These are phyloP conservation scores for Thymus mandschuricus DNA, from an alignment of 257 asterid species.

Conservation along the genomic window DNA sequence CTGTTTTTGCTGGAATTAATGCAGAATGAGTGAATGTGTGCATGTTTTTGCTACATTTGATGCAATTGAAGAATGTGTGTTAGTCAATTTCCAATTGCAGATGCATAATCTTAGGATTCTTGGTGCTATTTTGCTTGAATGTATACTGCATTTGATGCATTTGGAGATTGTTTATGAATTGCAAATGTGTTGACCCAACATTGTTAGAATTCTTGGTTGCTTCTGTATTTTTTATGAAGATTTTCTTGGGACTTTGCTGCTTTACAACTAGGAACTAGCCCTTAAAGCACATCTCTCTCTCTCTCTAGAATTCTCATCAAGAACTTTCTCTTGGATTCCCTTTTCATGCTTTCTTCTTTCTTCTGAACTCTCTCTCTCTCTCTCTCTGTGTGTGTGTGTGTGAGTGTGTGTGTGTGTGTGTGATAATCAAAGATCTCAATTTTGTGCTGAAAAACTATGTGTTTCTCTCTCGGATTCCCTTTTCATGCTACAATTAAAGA, in stretches of 20 bases:
- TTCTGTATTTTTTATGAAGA: neutral
- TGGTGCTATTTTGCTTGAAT: too few species aligned
- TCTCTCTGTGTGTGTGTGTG: neutral
- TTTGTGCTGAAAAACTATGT: neutral
- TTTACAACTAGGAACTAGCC: neutral
- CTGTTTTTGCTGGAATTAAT: slow-evolving; percentile 21
- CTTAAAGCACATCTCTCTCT: slow-evolving; percentile 17
- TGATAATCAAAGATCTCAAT: slow-evolving; percentile 5
- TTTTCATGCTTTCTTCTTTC: slow-evolving; percentile 3
- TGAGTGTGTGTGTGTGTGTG: neutral
- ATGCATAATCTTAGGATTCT: too few species aligned
- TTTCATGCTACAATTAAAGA: slow-evolving; percentile 8
- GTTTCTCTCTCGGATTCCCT: neutral
- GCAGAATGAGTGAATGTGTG: neutral
- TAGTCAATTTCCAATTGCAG: too few species aligned
- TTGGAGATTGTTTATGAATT: slow-evolving; percentile 3
- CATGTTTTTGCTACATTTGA: too few species aligned
- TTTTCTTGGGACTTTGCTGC: slow-evolving; percentile 16
- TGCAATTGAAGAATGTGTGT: too few species aligned
- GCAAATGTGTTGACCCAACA: neutral
- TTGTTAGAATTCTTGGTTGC: neutral
- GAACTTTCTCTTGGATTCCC: slow-evolving; percentile 17
- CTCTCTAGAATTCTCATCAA: slow-evolving; percentile 17
- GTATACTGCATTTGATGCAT: slow-evolving; percentile 28
- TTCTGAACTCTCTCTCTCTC: neutral